A percentile compares a stretch with the other conserved stretches of the same genome.
Evolutionary conservation across 495 filamentous ascomycete genomes (phyloP).

Genomic region (Trichoderma reesei): DNA sequence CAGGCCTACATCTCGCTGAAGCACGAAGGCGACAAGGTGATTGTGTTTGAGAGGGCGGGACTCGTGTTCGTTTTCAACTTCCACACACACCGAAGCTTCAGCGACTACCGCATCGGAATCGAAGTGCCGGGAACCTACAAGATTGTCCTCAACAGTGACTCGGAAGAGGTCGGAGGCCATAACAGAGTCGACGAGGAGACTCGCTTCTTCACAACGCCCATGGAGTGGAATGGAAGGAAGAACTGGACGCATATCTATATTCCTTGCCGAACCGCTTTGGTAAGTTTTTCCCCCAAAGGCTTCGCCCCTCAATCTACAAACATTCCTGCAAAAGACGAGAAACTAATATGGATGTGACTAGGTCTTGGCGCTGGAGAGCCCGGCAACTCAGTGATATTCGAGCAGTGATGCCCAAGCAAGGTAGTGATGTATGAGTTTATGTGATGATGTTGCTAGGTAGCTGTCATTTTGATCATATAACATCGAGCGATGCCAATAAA

Average conservation of each 20-base stretch:
- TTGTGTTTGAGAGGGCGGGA: slow-evolving; percentile 90
- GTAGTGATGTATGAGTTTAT: too few relatives aligned
- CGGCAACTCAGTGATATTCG: neutral
- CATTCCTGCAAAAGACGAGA: neutral
- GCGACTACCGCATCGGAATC: slow-evolving; percentile 87
- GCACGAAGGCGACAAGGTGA: slow-evolving; percentile 87
- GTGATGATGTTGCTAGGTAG: too few relatives aligned
- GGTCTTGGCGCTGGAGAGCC: neutral
- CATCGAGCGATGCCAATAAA: too few relatives aligned
- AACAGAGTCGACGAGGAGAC: slow-evolving; percentile 65
- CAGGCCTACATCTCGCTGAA: slow-evolving; percentile 92
- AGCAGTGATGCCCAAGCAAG: too few relatives aligned
- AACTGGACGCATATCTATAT: slow-evolving; percentile 94
- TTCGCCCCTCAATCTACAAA: neutral
- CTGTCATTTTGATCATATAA: too few relatives aligned
- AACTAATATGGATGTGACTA: slow-evolving; percentile 7
- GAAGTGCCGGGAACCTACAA: slow-evolving; percentile 77
- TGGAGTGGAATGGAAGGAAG: slow-evolving; percentile 76
- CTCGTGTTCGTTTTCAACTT: slow-evolving; percentile 96
- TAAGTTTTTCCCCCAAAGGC: slow-evolving; percentile 35
- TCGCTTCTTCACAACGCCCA: slow-evolving; percentile 80
- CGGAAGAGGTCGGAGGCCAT: slow-evolving; percentile 67
- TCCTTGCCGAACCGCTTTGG: slow-evolving; percentile 74
- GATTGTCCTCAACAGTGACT: slow-evolving; percentile 78
- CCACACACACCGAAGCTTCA: slow-evolving; percentile 75